phyloP scores from a whole-genome alignment of 225 moss, liverwort and hornwort species.

The Pseudisothecium myosuroides region DNA sequence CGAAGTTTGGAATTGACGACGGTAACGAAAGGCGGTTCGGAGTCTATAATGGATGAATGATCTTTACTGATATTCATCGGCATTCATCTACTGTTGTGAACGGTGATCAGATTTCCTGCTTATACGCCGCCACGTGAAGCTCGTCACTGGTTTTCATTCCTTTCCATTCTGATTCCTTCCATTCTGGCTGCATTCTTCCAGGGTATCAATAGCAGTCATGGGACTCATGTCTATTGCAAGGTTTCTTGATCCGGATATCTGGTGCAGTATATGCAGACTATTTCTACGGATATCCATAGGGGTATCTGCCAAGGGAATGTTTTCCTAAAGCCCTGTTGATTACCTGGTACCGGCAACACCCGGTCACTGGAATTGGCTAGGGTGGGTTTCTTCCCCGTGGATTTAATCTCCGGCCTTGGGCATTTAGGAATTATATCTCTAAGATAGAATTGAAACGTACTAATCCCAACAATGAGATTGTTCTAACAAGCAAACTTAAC shows the following conservation, averaged over 20 bases:
- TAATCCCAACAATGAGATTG: accelerated
- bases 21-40: background rate
- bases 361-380: background rate
- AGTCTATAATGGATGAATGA: background rate
- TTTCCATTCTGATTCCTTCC: background rate
- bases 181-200: background rate
- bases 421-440: background rate
- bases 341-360: background rate
- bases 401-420: accelerated
- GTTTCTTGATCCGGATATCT: too few relatives aligned
- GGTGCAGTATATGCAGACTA: background rate
- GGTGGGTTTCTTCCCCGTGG: too few relatives aligned
- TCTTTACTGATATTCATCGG: background rate
- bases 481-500: accelerated
- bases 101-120: background rate
- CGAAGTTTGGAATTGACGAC: background rate
- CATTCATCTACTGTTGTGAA: background rate
- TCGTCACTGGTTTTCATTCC: background rate
- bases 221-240: too few relatives aligned
- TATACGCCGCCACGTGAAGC: background rate
- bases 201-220: background rate
- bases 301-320: background rate
- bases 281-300: background rate
- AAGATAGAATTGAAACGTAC: background rate
- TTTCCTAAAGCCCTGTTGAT: background rate